Evolutionary conservation across 768 basidiomycete genomes (phyloP).

Genomic region (Amanita thiersii): DNA sequence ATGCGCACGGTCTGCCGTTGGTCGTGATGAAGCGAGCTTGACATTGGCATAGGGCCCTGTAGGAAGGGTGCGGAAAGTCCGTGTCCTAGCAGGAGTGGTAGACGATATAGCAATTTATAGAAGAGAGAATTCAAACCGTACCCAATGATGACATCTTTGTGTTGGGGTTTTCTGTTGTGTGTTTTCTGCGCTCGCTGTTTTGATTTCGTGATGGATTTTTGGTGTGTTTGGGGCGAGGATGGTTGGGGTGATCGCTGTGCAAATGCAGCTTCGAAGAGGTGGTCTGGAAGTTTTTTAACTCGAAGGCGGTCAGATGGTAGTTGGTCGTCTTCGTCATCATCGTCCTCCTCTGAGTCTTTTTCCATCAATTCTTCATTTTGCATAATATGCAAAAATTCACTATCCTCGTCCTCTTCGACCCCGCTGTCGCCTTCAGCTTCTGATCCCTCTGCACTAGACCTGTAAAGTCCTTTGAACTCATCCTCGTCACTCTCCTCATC

Average conservation of each 20-base stretch:
- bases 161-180: background rate
- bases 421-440: background rate
- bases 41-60: background rate
- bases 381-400: background rate
- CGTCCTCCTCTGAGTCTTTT: background rate
- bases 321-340: background rate
- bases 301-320: background rate
- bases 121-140: background rate
- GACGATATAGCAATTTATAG: background rate
- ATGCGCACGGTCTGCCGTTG: background rate
- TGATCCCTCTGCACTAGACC: no score
- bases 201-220: background rate
- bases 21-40: background rate
- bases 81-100: background rate
- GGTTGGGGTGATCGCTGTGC: constrained; percentile 1
- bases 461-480: background rate
- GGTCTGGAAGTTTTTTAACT: constrained; percentile 2
- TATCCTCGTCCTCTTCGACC: background rate
- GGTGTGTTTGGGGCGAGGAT: background rate
- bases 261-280: constrained; percentile 7
- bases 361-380: background rate
- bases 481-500: background rate
- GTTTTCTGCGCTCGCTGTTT: background rate
- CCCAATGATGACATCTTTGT: constrained; percentile 7
- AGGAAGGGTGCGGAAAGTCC: constrained; percentile 4